Percentiles rank a stretch among this genome's conserved stretches.
Evolutionary conservation across 2,329 filamentous ascomycete genomes (phyloP).

Genomic region (Neonectria coccinea): DNA sequence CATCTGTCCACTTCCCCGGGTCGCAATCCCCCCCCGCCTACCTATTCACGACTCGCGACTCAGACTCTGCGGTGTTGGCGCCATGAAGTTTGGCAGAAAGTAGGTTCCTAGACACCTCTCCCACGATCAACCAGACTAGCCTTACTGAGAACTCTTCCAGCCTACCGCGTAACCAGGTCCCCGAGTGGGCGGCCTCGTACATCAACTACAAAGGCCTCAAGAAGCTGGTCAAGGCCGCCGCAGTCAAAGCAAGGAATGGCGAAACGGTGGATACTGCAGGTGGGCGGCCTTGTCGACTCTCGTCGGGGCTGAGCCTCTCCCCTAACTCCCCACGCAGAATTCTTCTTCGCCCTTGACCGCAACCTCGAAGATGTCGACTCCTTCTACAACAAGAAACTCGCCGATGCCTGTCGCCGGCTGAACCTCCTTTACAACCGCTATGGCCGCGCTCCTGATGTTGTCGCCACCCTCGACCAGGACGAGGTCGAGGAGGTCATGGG

Average conservation of each 20-base stretch:
- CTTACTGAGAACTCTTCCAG: slow-evolving; percentile 53
- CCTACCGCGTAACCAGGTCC: slow-evolving; percentile 84
- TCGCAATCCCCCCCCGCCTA: slow-evolving; percentile 14
- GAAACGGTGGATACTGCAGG: slow-evolving; percentile 89
- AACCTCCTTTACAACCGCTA: slow-evolving; percentile 90
- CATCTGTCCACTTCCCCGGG: slow-evolving; percentile 10
- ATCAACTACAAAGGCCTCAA: slow-evolving; percentile 94
- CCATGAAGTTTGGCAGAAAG: slow-evolving; percentile 74
- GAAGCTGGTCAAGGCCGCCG: slow-evolving; percentile 90
- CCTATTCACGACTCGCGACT: slow-evolving; percentile 17
- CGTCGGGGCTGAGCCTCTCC: slow-evolving; percentile 45
- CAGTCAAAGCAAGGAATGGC: slow-evolving; percentile 73
- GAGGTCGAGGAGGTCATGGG: slow-evolving; percentile 93
- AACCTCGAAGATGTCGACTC: slow-evolving; percentile 97
- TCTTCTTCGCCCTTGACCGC: slow-evolving; percentile 96
- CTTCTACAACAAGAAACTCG: slow-evolving; percentile 97
- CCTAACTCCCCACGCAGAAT: slow-evolving; percentile 71
- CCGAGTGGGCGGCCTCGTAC: slow-evolving; percentile 86
- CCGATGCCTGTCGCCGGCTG: slow-evolving; percentile 84
- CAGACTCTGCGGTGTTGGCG: slow-evolving; percentile 13
- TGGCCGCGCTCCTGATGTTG: slow-evolving; percentile 76
- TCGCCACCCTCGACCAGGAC: slow-evolving; percentile 82
- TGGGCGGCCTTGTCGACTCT: slow-evolving; percentile 63
- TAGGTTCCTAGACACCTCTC: slow-evolving; percentile 50
- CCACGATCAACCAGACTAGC: slow-evolving; percentile 6